A percentile compares a stretch with the other conserved stretches of the same genome.
Evolutionary conservation across 2,329 filamentous ascomycete species (phyloP).

Genomic region (Achaetomium macrosporum): DNA sequence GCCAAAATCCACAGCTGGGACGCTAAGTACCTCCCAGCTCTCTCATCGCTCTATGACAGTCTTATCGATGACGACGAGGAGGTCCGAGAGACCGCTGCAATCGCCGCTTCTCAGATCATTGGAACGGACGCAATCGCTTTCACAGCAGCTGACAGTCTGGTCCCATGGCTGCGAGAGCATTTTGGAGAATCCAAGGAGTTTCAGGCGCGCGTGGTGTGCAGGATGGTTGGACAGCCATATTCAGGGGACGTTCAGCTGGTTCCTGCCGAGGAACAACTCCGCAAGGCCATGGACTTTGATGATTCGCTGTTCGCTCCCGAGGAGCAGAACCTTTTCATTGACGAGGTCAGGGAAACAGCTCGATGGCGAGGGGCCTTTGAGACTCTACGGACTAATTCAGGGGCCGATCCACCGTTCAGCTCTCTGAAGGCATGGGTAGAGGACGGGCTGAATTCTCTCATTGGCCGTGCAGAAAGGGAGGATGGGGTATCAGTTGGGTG

Average conservation of each 20-base stretch:
- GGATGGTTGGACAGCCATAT: conserved; percentile 35
- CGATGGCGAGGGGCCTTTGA: conserved; percentile 53
- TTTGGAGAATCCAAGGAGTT: conserved; percentile 37
- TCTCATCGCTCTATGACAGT: conserved; percentile 65
- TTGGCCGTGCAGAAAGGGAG: conserved; percentile 12
- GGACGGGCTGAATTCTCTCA: conserved; percentile 16
- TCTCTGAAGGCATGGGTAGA: conserved; percentile 18
- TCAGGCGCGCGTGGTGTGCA: conserved; percentile 34
- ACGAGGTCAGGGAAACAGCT: conserved; percentile 67
- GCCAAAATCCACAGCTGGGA: conserved; percentile 24
- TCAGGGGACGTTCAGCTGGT: conserved; percentile 17
- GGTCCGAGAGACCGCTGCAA: conserved; percentile 61
- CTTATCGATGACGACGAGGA: conserved; percentile 92
- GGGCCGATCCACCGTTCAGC: neutral
- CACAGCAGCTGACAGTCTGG: conserved; percentile 42
- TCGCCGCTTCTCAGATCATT: conserved; percentile 43
- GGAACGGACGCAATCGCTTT: conserved; percentile 39
- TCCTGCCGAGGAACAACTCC: conserved; percentile 36
- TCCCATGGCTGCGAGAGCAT: conserved; percentile 35
- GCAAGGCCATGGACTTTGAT: conserved; percentile 46
- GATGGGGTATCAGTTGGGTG: conserved; percentile 25
- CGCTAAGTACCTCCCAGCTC: conserved; percentile 45
- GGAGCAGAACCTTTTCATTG: conserved; percentile 90
- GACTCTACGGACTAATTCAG: neutral
- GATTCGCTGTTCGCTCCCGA: conserved; percentile 77